Conservation (phyloP, 2,329 filamentous ascomycete genomes). For the Rasamsonia emersonii region DNA sequence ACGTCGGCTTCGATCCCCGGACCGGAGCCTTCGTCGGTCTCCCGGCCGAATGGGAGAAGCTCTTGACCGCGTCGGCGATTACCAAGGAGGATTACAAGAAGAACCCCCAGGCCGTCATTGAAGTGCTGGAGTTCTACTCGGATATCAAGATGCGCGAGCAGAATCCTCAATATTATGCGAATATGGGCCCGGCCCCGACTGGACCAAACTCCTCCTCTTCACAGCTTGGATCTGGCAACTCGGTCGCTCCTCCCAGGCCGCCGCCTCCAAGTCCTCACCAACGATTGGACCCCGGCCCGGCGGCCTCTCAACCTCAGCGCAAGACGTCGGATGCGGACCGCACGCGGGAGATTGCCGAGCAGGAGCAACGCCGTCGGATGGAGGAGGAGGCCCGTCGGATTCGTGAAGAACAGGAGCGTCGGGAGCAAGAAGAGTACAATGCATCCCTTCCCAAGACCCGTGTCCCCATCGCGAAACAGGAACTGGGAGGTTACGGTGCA, state of each 20-base stretch:
- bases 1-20: slow-evolving; percentile 93
- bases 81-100: slow-evolving; percentile 98
- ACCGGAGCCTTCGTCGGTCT: slow-evolving; percentile 92
- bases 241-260: slow-evolving; percentile 62
- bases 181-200: slow-evolving; percentile 56
- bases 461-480: slow-evolving; percentile 76
- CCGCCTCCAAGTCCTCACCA: slow-evolving; percentile 45
- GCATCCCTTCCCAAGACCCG: slow-evolving; percentile 77
- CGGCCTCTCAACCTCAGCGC: slow-evolving; percentile 24
- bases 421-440: slow-evolving; percentile 82
- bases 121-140: slow-evolving; percentile 61
- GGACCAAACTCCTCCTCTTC: slow-evolving; percentile 38
- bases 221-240: slow-evolving; percentile 42
- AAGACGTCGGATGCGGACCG: slow-evolving; percentile 53
- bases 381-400: slow-evolving; percentile 47
- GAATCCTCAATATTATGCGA: slow-evolving; percentile 51
- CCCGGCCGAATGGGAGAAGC: slow-evolving; percentile 92
- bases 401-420: slow-evolving; percentile 54
- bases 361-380: slow-evolving; percentile 38
- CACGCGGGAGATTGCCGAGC: slow-evolving; percentile 51
- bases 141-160: slow-evolving; percentile 59
- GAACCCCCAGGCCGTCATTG: slow-evolving; percentile 72
- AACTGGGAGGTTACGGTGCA: slow-evolving; percentile 64
- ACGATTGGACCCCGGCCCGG: slow-evolving; percentile 34
- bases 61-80: slow-evolving; percentile 91